Base-by-base conservation (phyloP, 805 yeast genomes). In the Wickerhamiella parazyma region DNA sequence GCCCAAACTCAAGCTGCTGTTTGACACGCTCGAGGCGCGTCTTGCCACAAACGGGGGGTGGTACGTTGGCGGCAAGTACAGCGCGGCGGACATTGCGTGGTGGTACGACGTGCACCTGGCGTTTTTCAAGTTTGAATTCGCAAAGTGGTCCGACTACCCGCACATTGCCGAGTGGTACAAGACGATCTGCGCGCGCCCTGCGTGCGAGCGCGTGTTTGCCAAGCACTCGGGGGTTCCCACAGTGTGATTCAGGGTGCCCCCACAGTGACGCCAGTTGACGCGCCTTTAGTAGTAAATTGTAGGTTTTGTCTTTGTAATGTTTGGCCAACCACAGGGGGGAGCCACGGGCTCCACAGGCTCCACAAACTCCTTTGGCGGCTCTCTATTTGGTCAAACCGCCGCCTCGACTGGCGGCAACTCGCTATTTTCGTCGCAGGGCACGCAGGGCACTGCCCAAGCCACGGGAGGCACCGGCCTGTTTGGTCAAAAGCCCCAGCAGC, bases 381-480 rank as follows among this genome's bases (percentile, higher is more conserved):
- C 58, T 3, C 42, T 50, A 18, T 56, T 57, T 48, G 62, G 49
- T 10, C 33, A 40, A 24, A 45, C 45, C 33, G 35, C 36, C 18
- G 28, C n/a, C 29, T n/a, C 17, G 14, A 26, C 36, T 11, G 20
- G 18, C 12, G 25, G 26, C 9, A 45, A 25, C n/a, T 26, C 41
- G 9, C 39, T 36, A 2, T 36, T 48, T 48, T 33, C 20, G 9
- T 9, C 11, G 17, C 7, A 16, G 7, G 49, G 48, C 2, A 36
- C 31, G 42, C 42, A 36, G 9, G 44, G 36, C 16, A 46, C 48
- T 19, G 21, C 47, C 6, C 36, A 44, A n/a, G 35, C 56, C 19
- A 44, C 52, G 6, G 49, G n/a, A n/a, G n/a, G 59, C 16, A 57
- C 59, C 18, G 59, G 60, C 18, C 46, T 55, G n/a, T 58, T 59